phyloP scores from a whole-genome alignment of 768 basidiomycete genomes.

The button mushroom (Agaricus bisporus) region DNA sequence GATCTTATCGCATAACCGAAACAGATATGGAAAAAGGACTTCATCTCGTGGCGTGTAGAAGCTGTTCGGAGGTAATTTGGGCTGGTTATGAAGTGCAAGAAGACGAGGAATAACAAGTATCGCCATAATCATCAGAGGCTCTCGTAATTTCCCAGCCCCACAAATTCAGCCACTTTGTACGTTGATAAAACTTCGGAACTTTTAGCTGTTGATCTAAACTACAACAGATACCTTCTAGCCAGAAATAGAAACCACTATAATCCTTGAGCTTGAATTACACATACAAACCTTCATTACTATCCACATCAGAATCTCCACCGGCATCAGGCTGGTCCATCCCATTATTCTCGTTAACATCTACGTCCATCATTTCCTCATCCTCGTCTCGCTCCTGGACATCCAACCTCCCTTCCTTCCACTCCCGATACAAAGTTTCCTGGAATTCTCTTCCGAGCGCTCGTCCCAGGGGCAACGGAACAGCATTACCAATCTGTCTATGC shows the following conservation, averaged over 20 bases:
- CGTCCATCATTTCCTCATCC: constrained; percentile 3
- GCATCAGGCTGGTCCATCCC: constrained; percentile 6
- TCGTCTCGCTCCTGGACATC: constrained; percentile 3
- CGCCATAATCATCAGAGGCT: too few species aligned
- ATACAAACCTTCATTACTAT: constrained; percentile 9
- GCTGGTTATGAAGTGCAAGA: constrained; percentile 68
- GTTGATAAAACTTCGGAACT: background rate
- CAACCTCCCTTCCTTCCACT: constrained; percentile 51
- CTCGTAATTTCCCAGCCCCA: too few species aligned
- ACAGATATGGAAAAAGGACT: constrained; percentile 60
- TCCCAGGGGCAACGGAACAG: constrained; percentile 63
- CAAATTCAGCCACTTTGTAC: too few species aligned
- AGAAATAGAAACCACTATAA: background rate
- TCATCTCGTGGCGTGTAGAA: constrained; percentile 67
- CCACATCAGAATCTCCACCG: constrained; percentile 1
- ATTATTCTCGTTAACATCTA: constrained; percentile 2
- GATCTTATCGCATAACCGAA: constrained; percentile 50
- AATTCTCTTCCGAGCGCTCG: constrained; percentile 63
- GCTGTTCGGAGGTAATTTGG: constrained; percentile 82
- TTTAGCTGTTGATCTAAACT: background rate
- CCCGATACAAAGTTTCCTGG: constrained; percentile 40
- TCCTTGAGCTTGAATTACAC: background rate
- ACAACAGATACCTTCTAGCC: background rate
- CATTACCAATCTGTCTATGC: constrained; percentile 79
- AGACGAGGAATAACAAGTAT: background rate